Evolutionary conservation across 805 yeast genomes (phyloP).

Genomic region (Kuraishia ogatae): DNA sequence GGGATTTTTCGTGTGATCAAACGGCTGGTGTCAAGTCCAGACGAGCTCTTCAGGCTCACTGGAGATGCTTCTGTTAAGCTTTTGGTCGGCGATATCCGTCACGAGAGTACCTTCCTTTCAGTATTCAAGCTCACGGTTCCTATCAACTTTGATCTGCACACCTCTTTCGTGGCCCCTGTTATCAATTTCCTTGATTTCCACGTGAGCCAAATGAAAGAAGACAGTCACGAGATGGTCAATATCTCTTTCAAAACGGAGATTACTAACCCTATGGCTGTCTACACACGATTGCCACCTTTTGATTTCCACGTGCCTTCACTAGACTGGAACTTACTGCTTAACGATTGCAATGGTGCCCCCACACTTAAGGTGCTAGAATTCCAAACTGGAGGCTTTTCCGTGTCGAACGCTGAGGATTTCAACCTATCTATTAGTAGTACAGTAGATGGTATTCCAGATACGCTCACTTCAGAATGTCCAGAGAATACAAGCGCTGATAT

Average conservation of each 20-base stretch:
- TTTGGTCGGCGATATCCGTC: background rate
- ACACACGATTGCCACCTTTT: background rate
- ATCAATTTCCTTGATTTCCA: background rate
- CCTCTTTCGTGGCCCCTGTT: background rate
- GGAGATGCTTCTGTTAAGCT: constrained; percentile 25
- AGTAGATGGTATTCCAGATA: constrained; percentile 4
- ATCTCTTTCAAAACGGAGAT: background rate
- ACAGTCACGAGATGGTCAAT: background rate
- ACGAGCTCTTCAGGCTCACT: constrained; percentile 19
- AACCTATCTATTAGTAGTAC: constrained; percentile 9
- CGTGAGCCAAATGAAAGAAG: background rate
- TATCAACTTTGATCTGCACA: background rate
- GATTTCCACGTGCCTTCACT: constrained; percentile 22
- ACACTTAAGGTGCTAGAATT: constrained; percentile 19
- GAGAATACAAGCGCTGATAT: background rate
- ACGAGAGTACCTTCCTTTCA: constrained; percentile 2
- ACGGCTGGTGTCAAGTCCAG: constrained; percentile 20
- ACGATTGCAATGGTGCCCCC: constrained; percentile 25
- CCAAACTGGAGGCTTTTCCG: constrained; percentile 8
- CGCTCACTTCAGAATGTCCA: constrained; percentile 8
- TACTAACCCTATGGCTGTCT: background rate
- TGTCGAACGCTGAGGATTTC: constrained; percentile 3
- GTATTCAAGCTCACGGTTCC: constrained; percentile 2
- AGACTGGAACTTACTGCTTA: constrained; percentile 25
- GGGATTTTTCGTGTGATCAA: constrained; percentile 25